phyloP scores from a whole-genome alignment of 2,329 filamentous ascomycete genomes.

The Penicillium capsulatum region DNA sequence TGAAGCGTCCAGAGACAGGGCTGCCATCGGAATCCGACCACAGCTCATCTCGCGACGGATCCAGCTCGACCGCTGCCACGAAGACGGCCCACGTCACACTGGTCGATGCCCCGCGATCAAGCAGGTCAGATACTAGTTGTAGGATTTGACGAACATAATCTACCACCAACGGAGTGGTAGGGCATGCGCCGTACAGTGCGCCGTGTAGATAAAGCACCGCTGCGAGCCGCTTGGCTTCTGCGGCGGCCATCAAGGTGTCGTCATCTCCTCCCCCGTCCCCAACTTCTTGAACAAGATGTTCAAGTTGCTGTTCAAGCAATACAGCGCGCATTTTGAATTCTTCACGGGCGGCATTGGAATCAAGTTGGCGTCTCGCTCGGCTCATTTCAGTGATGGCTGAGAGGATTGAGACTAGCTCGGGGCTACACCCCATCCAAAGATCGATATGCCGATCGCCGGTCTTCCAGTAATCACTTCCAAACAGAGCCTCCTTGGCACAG shows the following conservation, averaged over 20 bases:
- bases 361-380: constrained; percentile 29
- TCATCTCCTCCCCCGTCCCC: constrained; percentile 32
- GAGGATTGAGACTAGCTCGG: constrained; percentile 45
- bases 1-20: constrained; percentile 32
- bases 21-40: constrained; percentile 23
- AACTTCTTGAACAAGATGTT: constrained; percentile 33
- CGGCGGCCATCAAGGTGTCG: constrained; percentile 32
- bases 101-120: constrained; percentile 31
- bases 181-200: constrained; percentile 42
- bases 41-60: constrained; percentile 37
- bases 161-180: constrained; percentile 36
- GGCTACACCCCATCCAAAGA: constrained; percentile 49
- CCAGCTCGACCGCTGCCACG: constrained; percentile 44
- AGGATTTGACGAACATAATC: constrained; percentile 35
- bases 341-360: constrained; percentile 21
- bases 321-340: constrained; percentile 33
- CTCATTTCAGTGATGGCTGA: constrained; percentile 49
- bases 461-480: constrained; percentile 48
- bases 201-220: constrained; percentile 47
- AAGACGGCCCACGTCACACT: constrained; percentile 45
- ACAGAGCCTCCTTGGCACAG: constrained; percentile 46
- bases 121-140: constrained; percentile 30
- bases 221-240: constrained; percentile 44
- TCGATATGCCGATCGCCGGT: constrained; percentile 38
- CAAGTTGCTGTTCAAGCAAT: constrained; percentile 33